Evolutionary conservation across 2,329 filamentous ascomycete genomes (phyloP).

Genomic region (Talaromyces sp.): DNA sequence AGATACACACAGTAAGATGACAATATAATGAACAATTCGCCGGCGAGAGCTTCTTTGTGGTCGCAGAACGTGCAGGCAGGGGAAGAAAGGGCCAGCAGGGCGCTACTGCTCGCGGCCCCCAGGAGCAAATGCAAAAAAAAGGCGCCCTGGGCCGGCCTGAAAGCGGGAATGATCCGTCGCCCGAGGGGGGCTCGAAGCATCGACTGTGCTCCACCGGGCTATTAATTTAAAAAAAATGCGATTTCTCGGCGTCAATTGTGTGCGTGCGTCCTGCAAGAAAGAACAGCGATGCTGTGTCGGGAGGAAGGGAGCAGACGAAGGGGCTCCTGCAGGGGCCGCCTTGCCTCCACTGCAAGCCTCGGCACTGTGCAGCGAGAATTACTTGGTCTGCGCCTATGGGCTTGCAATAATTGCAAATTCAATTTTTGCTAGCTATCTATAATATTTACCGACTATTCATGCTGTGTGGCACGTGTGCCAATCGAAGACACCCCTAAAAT

Average conservation of each 20-base stretch:
- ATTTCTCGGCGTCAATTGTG: not conserved
- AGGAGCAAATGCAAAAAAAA: not conserved
- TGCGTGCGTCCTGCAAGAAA: not conserved
- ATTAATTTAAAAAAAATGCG: not conserved
- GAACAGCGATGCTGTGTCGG: not conserved
- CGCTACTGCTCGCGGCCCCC: not conserved
- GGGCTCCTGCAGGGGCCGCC: not conserved
- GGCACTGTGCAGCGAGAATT: not conserved
- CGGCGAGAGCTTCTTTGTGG: not conserved
- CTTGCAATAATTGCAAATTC: no score
- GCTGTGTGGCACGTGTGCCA: not conserved
- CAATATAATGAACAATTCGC: constrained; percentile 1
- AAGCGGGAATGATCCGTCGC: not conserved
- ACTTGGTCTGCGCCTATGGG: not conserved
- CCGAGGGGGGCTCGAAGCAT: not conserved
- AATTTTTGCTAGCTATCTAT: not conserved
- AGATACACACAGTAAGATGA: not conserved
- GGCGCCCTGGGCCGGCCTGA: not conserved
- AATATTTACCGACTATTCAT: not conserved
- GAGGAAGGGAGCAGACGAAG: not conserved
- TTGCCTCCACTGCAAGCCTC: not conserved
- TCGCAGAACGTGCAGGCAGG: not conserved
- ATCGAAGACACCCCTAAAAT: not conserved
- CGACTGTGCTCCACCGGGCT: not conserved
- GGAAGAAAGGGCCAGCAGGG: constrained; percentile 2